phyloP scores from a whole-genome alignment of 129 eudicot genomes.

The Centaurea solstitialis region DNA sequence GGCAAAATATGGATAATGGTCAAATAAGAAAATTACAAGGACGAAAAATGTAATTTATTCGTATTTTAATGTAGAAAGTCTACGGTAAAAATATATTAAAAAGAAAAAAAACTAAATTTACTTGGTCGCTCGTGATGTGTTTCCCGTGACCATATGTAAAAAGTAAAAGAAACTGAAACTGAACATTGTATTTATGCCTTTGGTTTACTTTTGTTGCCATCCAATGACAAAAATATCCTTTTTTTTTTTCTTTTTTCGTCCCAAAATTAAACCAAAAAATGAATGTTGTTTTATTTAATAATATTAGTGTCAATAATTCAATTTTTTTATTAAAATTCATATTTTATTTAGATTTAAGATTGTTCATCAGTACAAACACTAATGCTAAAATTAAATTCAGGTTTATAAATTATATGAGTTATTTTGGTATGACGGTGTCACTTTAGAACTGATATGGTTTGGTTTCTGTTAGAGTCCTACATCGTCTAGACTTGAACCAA shows the following conservation, averaged over 20 bases:
- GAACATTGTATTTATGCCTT: background rate
- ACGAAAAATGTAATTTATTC: background rate
- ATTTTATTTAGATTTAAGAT: too few relatives aligned
- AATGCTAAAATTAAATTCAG: too few relatives aligned
- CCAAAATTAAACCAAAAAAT: background rate
- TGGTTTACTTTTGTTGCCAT: background rate
- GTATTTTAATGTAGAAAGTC: background rate
- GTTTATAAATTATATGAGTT: too few relatives aligned
- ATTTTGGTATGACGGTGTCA: too few relatives aligned
- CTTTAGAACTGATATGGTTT: too few relatives aligned
- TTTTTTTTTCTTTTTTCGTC: background rate
- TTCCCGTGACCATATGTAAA: conserved; percentile 9
- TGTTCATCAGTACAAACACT: too few relatives aligned
- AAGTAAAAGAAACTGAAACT: background rate
- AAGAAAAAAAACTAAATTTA: background rate
- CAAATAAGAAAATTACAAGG: background rate
- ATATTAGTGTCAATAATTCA: too few relatives aligned
- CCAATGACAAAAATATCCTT: background rate
- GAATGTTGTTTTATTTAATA: background rate
- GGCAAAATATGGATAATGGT: too few relatives aligned
- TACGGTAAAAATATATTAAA: background rate
- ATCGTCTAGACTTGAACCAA: too few relatives aligned
- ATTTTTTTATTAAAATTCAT: too few relatives aligned
- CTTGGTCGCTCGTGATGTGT: background rate
- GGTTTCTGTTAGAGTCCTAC: too few relatives aligned